Evolutionary conservation across 768 basidiomycete genomes (phyloP).

Genomic region (Lactifluus piperatus): DNA sequence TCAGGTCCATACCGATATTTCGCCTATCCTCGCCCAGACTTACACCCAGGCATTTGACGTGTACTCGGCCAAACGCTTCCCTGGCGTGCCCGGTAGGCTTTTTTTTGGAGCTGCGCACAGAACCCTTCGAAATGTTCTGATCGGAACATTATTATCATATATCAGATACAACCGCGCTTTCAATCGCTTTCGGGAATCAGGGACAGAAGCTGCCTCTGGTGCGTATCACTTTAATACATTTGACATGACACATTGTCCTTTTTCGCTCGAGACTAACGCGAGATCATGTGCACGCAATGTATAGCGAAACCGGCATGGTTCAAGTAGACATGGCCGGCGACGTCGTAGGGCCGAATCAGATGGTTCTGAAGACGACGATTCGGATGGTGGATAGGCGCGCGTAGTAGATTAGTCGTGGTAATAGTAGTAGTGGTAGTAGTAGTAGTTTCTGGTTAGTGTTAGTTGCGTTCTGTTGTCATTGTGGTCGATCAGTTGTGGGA

Average conservation of each 20-base stretch:
- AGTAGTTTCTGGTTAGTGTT: background rate
- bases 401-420: too few relatives aligned
- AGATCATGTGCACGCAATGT: background rate
- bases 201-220: constrained; percentile 85
- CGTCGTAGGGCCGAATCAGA: constrained; percentile 54
- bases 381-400: constrained; percentile 46
- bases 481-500: background rate
- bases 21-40: constrained; percentile 75
- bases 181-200: constrained; percentile 83
- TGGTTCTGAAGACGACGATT: constrained; percentile 62
- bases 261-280: constrained; percentile 18
- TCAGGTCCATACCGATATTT: constrained; percentile 56
- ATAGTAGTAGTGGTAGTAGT: too few relatives aligned
- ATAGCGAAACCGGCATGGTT: constrained; percentile 76
- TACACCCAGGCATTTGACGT: constrained; percentile 82
- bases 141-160: constrained; percentile 1
- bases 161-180: constrained; percentile 79
- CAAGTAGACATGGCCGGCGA: constrained; percentile 49
- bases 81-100: constrained; percentile 82
- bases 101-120: background rate
- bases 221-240: constrained; percentile 18
- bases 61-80: constrained; percentile 89
- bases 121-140: background rate
- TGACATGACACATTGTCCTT: constrained; percentile 13
- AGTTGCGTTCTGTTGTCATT: background rate